Percentiles rank a stretch among this genome's conserved stretches.
Evolutionary conservation across 768 basidiomycete genomes (phyloP).

Genomic region (Podaxis carcinomalis): DNA sequence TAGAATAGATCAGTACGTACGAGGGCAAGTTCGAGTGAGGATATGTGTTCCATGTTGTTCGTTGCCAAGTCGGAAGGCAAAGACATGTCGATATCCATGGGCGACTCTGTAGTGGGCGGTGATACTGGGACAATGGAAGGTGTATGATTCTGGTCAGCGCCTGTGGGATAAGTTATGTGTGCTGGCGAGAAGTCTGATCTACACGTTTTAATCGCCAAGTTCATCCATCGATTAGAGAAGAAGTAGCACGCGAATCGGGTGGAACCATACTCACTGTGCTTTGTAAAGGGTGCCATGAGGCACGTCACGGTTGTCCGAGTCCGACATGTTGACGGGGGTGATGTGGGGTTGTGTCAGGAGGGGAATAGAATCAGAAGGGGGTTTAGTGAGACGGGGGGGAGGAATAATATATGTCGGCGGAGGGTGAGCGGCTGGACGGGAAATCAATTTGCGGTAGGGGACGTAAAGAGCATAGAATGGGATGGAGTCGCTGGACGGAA

Average conservation of each 20-base stretch:
- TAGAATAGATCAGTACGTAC: slow-evolving; percentile 17
- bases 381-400: neutral
- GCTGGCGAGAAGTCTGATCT: slow-evolving; percentile 8
- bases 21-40: slow-evolving; percentile 23
- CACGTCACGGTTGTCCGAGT: neutral
- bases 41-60: slow-evolving; percentile 23
- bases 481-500: slow-evolving; percentile 8
- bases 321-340: neutral
- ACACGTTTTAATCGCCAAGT: slow-evolving; percentile 3
- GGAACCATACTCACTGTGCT: slow-evolving; percentile 4
- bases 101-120: neutral
- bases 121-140: neutral
- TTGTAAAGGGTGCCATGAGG: slow-evolving; percentile 1
- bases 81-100: slow-evolving; percentile 11
- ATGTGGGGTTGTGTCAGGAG: neutral
- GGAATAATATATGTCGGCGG: slow-evolving; percentile 7
- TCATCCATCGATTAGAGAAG: slow-evolving; percentile 12
- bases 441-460: slow-evolving; percentile 2
- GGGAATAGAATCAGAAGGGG: neutral
- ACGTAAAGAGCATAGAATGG: slow-evolving; percentile 8
- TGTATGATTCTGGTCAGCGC: neutral
- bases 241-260: neutral
- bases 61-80: slow-evolving; percentile 11
- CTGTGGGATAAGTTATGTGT: slow-evolving; percentile 5
- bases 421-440: slow-evolving; percentile 1